Evolutionary conservation across 2,329 filamentous ascomycete genomes (phyloP).

Genomic region (Clarireedia hainanense): DNA sequence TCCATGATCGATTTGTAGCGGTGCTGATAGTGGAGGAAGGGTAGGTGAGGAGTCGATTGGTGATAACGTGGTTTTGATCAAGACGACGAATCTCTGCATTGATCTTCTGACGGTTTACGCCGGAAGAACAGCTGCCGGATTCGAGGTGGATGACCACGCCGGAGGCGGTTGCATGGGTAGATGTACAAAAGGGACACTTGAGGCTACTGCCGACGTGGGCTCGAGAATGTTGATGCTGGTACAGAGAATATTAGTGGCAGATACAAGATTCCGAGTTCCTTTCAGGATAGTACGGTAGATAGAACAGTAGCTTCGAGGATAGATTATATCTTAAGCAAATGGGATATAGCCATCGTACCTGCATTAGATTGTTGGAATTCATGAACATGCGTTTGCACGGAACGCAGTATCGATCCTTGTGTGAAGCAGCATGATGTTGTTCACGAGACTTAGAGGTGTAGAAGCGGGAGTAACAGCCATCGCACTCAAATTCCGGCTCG

Average conservation of each 20-base stretch:
- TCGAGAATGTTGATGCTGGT: constrained; percentile 47
- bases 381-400: constrained; percentile 18
- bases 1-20: constrained; percentile 37
- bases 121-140: constrained; percentile 39
- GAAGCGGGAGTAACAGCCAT: constrained; percentile 14
- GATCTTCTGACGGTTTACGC: constrained; percentile 41
- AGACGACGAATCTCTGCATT: constrained; percentile 36
- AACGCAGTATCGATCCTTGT: constrained; percentile 17
- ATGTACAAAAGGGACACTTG: constrained; percentile 48
- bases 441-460: constrained; percentile 12
- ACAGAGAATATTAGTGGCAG: too few relatives aligned
- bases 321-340: neutral
- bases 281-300: neutral
- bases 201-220: constrained; percentile 39
- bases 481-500: constrained; percentile 15
- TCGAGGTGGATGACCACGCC: constrained; percentile 54
- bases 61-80: constrained; percentile 42
- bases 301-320: neutral
- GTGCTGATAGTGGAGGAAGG: constrained; percentile 25
- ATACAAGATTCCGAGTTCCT: too few relatives aligned
- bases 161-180: constrained; percentile 39
- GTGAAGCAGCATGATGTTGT: constrained; percentile 13
- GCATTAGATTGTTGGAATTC: constrained; percentile 19
- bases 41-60: constrained; percentile 44
- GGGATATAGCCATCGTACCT: constrained; percentile 9